These are phyloP conservation scores for Naganishia cerealis DNA, from an alignment of 1,284 basidiomycete genomes.

Conservation along the genomic window DNA sequence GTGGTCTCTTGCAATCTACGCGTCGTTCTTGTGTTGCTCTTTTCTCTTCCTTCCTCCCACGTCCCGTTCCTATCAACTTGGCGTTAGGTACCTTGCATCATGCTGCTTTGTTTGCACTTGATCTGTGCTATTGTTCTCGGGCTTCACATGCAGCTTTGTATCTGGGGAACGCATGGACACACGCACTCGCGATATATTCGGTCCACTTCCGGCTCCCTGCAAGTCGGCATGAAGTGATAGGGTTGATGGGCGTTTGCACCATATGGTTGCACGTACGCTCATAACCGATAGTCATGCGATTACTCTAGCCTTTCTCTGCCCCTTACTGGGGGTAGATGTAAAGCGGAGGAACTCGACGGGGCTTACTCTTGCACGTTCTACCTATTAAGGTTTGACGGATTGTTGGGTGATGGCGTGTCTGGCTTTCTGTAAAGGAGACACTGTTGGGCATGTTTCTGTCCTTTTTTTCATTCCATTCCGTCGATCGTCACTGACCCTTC, in stretches of 20 bases:
- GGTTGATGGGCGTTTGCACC: not conserved
- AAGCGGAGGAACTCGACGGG: constrained; percentile 34
- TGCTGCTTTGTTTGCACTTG: no score
- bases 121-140: not conserved
- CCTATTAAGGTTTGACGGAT: constrained; percentile 12
- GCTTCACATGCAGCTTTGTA: not conserved
- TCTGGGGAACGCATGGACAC: constrained; percentile 23
- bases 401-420: constrained; percentile 20
- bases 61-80: constrained; percentile 15
- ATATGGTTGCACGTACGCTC: constrained; percentile 13
- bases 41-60: constrained; percentile 17
- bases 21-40: constrained; percentile 17
- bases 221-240: not conserved
- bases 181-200: constrained; percentile 18
- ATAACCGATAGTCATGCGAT: constrained; percentile 35
- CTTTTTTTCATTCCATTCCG: constrained; percentile 14
- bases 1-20: constrained; percentile 8
- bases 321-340: not conserved
- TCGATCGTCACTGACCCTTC: constrained; percentile 10
- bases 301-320: constrained; percentile 1
- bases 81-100: not conserved
- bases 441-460: constrained; percentile 11
- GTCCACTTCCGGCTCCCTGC: not conserved
- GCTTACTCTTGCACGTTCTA: constrained; percentile 35
- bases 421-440: constrained; percentile 12